phyloP scores from a whole-genome alignment of 164 flowering plant genomes.

The Litsea cubeba region DNA sequence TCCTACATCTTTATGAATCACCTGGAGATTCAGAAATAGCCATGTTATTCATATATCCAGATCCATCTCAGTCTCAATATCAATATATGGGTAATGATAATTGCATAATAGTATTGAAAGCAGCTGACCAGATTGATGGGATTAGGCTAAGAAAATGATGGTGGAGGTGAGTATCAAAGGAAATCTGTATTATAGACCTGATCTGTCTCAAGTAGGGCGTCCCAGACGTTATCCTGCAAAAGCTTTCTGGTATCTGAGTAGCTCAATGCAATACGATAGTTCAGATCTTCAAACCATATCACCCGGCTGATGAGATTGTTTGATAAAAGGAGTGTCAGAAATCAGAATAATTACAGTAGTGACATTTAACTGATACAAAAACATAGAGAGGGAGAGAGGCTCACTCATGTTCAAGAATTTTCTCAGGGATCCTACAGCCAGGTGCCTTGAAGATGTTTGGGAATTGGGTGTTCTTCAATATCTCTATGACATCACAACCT shows the following conservation, averaged over 20 bases:
- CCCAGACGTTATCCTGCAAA: constrained; percentile 59
- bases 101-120: too few species aligned
- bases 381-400: constrained; percentile 11
- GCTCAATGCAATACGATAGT: constrained; percentile 75
- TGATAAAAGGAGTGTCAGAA: not conserved
- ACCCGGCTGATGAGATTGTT: constrained; percentile 39
- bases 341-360: not conserved
- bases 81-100: not conserved
- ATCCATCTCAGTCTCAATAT: not conserved
- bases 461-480: constrained; percentile 62
- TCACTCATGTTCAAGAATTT: constrained; percentile 75
- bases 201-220: constrained; percentile 65
- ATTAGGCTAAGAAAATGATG: too few species aligned
- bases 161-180: not conserved
- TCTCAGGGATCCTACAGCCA: constrained; percentile 48
- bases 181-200: constrained; percentile 41
- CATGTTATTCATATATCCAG: not conserved
- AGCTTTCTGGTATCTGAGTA: constrained; percentile 54
- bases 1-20: not conserved
- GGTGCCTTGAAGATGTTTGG: constrained; percentile 47
- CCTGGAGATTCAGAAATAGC: not conserved
- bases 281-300: constrained; percentile 88
- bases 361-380: not conserved
- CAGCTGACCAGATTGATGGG: too few species aligned
- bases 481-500: constrained; percentile 63